Conservation (phyloP, 371 early-diverging fungal genomes). For the Mortierella sp. region DNA sequence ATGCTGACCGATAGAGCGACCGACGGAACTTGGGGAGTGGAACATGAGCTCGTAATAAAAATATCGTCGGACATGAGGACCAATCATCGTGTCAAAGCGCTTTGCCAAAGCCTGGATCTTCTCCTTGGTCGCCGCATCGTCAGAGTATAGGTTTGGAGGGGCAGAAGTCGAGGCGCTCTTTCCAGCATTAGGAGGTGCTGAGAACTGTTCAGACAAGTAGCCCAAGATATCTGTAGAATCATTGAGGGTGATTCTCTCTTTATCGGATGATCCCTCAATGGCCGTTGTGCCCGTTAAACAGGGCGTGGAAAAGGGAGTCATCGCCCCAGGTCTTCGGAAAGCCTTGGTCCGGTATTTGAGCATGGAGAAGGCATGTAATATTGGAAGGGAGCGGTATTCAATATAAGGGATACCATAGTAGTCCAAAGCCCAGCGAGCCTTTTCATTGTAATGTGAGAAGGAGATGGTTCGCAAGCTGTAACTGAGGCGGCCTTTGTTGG, state of each 20-base stretch:
- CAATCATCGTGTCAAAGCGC: conserved; percentile 41
- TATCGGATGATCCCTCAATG: not conserved
- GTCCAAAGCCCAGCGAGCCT: conserved; percentile 53
- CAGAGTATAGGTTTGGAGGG: conserved; percentile 30
- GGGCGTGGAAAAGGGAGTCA: conserved; percentile 28
- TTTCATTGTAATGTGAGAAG: conserved; percentile 56
- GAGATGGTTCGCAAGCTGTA: conserved; percentile 24
- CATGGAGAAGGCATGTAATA: conserved; percentile 44
- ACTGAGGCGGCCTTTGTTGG: conserved; percentile 5
- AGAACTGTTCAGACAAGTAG: conserved; percentile 36
- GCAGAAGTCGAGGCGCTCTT: not conserved
- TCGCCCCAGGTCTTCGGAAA: conserved; percentile 4
- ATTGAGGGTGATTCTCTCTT: conserved; percentile 16
- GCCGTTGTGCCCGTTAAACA: conserved; percentile 13
- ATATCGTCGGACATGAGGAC: conserved; percentile 33
- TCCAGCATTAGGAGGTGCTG: conserved; percentile 18
- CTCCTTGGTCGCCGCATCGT: conserved; percentile 33
- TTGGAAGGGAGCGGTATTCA: conserved; percentile 40
- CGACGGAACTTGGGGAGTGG: conserved; percentile 27
- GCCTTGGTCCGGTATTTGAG: conserved; percentile 24
- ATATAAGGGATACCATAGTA: conserved; percentile 48
- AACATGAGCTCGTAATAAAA: conserved; percentile 37
- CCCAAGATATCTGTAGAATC: conserved; percentile 40
- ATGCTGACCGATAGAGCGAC: conserved; percentile 29
- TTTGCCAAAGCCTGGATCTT: conserved; percentile 46